Evolutionary conservation across 2,329 filamentous ascomycete species (phyloP), one percentile per base, ranked within the genome.

Genomic region (Drechslera avenae): DNA sequence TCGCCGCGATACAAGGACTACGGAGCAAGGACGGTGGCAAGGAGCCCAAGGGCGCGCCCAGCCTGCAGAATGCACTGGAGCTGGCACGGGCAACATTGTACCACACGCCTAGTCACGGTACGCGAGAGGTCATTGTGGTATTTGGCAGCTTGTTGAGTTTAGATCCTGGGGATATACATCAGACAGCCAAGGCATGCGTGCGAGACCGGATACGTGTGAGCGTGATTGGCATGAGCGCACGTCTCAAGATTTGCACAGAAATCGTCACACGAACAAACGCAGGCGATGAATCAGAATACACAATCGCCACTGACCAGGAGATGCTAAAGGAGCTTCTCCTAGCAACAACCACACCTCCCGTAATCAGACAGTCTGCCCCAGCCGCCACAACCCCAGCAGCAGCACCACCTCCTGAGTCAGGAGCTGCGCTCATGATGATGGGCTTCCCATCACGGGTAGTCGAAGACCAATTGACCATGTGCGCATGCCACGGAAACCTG

Each of bases 151-250:
- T 99, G 5, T 83, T 96, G 34, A 93, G 91, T 28, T 89, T 89
- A 62, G 94, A 99, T 67, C 94, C 94, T 0, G 91, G 92, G 52
- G 94, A 99, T 72, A 97, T 99, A 52, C 90, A 96, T 76, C 86
- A 91, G 62, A 97, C 93, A 0, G 91, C 97, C 67, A 79, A 81
- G 41, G 83, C 83, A 30, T 87, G 97, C 23, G 84, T 96, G 33
- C 79, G 82, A 58, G 91, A 97, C 74, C 86, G 87, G 50, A 91
- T 99, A 63, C 86, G 91, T 13, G 91, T 97, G 9, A 88, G 88
- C 34, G 86, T 99, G 45, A 89, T 99, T 47, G 94, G 94, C 0
- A 83, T 99, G 33, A 89, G 92, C 5, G 94, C 93, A 1, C 90
- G 96, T 62, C 87, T 99, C 17, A 90, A 91, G 67, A 92, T 99